Percentiles rank a stretch among this genome's conserved stretches.
Conservation (phyloP, 768 basidiomycete genomes). For the Cyclocybe cylindracea region DNA sequence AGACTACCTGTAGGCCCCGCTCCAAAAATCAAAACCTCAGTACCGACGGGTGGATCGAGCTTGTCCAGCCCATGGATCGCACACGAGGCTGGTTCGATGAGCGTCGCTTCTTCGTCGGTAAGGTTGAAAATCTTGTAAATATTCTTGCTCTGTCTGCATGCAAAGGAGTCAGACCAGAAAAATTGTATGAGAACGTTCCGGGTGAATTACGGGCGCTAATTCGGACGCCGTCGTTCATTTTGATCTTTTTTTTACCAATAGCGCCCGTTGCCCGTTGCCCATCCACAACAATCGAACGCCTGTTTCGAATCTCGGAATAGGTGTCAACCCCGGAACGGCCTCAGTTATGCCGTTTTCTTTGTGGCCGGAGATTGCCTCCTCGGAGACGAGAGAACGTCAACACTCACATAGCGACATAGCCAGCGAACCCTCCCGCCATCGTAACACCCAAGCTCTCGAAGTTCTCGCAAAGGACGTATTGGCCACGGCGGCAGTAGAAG, state of each 20-base stretch:
- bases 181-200: no score
- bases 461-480: constrained; percentile 81
- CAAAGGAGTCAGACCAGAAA: no score
- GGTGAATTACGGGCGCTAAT: no score
- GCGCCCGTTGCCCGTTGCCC: no score
- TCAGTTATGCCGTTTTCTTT: neutral
- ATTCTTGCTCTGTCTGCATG: constrained; percentile 54
- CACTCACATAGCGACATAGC: constrained; percentile 80
- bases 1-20: constrained; percentile 71
- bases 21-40: constrained; percentile 82
- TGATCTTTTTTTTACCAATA: no score
- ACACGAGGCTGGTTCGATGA: constrained; percentile 88
- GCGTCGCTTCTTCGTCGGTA: constrained; percentile 83
- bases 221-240: no score
- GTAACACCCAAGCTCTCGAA: constrained; percentile 84
- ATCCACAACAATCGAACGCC: no score
- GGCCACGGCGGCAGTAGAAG: constrained; percentile 84
- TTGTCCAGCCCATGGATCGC: constrained; percentile 92
- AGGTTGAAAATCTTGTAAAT: constrained; percentile 89
- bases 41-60: constrained; percentile 76
- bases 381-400: neutral
- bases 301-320: neutral
- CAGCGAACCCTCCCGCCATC: constrained; percentile 84
- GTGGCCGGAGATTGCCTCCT: neutral
- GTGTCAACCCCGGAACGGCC: no score